Evolutionary conservation across 177 flowering plant species (phyloP).

Genomic region (Vitis hybrid): DNA sequence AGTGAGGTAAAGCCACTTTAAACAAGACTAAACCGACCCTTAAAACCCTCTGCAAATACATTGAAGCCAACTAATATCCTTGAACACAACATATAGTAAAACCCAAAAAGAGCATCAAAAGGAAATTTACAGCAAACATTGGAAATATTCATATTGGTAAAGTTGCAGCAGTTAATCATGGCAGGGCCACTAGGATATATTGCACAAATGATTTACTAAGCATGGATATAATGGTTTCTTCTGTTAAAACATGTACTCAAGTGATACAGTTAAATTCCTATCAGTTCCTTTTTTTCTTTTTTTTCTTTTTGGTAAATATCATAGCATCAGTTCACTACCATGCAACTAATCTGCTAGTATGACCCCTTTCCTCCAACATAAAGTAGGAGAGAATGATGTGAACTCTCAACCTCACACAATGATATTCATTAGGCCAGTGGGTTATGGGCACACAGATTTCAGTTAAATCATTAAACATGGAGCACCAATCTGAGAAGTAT

Average conservation of each 20-base stretch:
- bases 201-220: neutral
- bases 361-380: too few species aligned
- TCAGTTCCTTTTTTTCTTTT: too few species aligned
- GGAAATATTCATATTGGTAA: neutral
- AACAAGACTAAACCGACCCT: slow-evolving; percentile 2
- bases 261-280: neutral
- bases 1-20: slow-evolving; percentile 27
- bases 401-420: too few species aligned
- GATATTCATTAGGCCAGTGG: too few species aligned
- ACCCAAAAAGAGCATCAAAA: neutral
- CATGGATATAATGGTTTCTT: neutral
- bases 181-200: neutral
- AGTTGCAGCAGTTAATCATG: slow-evolving; percentile 6
- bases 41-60: slow-evolving; percentile 13
- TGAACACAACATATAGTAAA: neutral
- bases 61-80: slow-evolving; percentile 11
- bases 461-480: too few species aligned
- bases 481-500: too few species aligned
- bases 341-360: too few species aligned
- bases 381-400: too few species aligned
- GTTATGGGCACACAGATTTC: too few species aligned
- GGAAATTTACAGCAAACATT: too few species aligned
- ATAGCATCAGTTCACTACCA: too few species aligned
- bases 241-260: neutral
- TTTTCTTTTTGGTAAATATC: too few species aligned